phyloP scores from a whole-genome alignment of 495 filamentous ascomycete species.

The Haplographium delicatum region DNA sequence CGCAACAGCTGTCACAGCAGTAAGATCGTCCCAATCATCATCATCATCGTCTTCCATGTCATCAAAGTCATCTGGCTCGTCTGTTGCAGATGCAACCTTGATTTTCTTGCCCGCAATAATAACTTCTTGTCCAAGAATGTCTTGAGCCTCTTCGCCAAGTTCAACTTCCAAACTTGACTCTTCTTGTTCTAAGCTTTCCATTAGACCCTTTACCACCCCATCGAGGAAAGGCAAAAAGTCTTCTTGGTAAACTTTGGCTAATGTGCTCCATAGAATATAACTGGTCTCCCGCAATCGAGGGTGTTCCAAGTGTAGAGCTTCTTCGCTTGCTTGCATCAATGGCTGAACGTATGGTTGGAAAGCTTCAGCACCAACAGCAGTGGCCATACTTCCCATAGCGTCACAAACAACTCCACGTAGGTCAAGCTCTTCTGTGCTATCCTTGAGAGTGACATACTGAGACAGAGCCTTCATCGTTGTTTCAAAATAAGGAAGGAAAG shows the following conservation, averaged over 20 bases:
- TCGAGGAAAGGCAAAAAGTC: constrained; percentile 83
- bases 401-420: constrained; percentile 86
- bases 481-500: constrained; percentile 86
- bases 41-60: constrained; percentile 59
- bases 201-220: constrained; percentile 78
- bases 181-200: constrained; percentile 81
- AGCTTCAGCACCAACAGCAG: constrained; percentile 76
- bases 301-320: constrained; percentile 85
- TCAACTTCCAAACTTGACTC: constrained; percentile 81
- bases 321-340: constrained; percentile 85
- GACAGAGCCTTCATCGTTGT: constrained; percentile 81
- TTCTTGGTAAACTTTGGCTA: constrained; percentile 90
- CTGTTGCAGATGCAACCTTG: constrained; percentile 58
- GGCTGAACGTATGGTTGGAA: constrained; percentile 88
- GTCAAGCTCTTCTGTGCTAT: constrained; percentile 82
- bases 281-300: constrained; percentile 88
- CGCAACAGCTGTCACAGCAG: constrained; percentile 76
- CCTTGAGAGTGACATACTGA: constrained; percentile 78
- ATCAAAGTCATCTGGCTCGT: constrained; percentile 55
- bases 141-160: constrained; percentile 70
- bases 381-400: constrained; percentile 84
- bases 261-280: constrained; percentile 91
- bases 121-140: constrained; percentile 63
- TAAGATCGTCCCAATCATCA: constrained; percentile 75
- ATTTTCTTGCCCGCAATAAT: constrained; percentile 76